Conservation (phyloP, 2,329 filamentous ascomycete genomes). For the Pezicula neosporulosa region DNA sequence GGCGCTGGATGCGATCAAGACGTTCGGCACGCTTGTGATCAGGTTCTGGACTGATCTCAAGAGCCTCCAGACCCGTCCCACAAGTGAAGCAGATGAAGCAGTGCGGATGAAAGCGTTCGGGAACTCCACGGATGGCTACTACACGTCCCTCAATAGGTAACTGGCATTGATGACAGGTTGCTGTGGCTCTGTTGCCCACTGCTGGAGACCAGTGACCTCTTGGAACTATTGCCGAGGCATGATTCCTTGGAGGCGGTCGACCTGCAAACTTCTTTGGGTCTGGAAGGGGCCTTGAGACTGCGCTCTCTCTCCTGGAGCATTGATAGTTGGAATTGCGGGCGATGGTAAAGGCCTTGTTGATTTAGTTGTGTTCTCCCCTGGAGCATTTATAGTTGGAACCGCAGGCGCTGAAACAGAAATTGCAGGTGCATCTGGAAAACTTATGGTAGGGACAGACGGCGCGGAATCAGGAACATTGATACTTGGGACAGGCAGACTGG, state of each 20-base stretch:
- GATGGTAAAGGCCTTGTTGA: slow-evolving; percentile 22
- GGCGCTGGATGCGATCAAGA: slow-evolving; percentile 68
- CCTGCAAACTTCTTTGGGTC: slow-evolving; percentile 32
- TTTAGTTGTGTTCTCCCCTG: slow-evolving; percentile 29
- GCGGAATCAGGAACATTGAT: slow-evolving; percentile 14
- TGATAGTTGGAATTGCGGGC: slow-evolving; percentile 31
- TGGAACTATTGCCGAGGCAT: slow-evolving; percentile 24
- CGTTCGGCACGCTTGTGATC: slow-evolving; percentile 67
- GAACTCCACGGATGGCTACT: slow-evolving; percentile 71
- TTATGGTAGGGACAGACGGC: slow-evolving; percentile 25
- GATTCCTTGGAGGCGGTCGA: slow-evolving; percentile 30
- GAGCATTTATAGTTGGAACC: slow-evolving; percentile 46
- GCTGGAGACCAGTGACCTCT: slow-evolving; percentile 55
- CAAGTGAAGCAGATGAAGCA: slow-evolving; percentile 92
- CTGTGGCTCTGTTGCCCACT: slow-evolving; percentile 52
- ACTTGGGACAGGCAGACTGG: slow-evolving; percentile 11
- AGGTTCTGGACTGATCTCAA: slow-evolving; percentile 95
- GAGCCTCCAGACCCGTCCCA: slow-evolving; percentile 82
- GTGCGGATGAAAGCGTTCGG: slow-evolving; percentile 81
- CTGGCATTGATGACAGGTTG: slow-evolving; percentile 79
- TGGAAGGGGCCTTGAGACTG: slow-evolving; percentile 27
- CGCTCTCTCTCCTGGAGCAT: slow-evolving; percentile 2
- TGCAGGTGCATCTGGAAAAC: slow-evolving; percentile 23
- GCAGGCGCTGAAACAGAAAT: slow-evolving; percentile 20
- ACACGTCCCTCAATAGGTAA: slow-evolving; percentile 87